A percentile compares a stretch with the other conserved stretches of the same genome.
Evolutionary conservation across 1,284 basidiomycete genomes (phyloP).

Genomic region (Athelia psychrophila): DNA sequence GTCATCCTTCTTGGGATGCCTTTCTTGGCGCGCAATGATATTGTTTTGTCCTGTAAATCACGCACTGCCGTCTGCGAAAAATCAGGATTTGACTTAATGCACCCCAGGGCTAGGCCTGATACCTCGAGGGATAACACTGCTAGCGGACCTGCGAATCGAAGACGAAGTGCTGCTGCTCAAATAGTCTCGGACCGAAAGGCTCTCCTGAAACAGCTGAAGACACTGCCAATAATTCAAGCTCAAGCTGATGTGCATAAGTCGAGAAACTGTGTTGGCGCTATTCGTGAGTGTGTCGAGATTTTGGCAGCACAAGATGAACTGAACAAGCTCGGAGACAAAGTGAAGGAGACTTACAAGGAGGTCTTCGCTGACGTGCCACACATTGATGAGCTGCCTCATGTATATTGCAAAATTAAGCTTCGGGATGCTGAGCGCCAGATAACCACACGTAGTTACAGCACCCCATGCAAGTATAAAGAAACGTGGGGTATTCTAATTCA

Average conservation of each 20-base stretch:
- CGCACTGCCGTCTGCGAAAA: not conserved
- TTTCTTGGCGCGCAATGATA: not conserved
- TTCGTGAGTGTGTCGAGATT: not conserved
- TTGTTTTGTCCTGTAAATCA: not conserved
- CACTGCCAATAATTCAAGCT: not conserved
- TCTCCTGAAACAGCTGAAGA: not conserved
- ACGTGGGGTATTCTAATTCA: not conserved
- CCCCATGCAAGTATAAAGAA: not conserved
- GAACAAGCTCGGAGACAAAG: not conserved
- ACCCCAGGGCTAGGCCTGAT: not conserved
- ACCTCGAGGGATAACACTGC: not conserved
- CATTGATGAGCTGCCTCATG: not conserved
- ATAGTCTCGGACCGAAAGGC: not conserved
- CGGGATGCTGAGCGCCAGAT: not conserved
- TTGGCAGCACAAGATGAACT: not conserved
- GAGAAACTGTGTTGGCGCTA: no score
- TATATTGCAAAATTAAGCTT: not conserved
- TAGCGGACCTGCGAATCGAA: not conserved
- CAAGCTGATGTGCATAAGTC: not conserved
- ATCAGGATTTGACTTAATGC: not conserved
- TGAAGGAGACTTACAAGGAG: not conserved
- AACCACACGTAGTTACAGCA: not conserved
- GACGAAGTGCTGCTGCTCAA: not conserved
- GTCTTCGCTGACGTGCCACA: not conserved
- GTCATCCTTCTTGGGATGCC: not conserved